These are phyloP conservation scores for Colletotrichum navitas DNA, from an alignment of 2,329 filamentous ascomycete genomes.

Conservation along the genomic window DNA sequence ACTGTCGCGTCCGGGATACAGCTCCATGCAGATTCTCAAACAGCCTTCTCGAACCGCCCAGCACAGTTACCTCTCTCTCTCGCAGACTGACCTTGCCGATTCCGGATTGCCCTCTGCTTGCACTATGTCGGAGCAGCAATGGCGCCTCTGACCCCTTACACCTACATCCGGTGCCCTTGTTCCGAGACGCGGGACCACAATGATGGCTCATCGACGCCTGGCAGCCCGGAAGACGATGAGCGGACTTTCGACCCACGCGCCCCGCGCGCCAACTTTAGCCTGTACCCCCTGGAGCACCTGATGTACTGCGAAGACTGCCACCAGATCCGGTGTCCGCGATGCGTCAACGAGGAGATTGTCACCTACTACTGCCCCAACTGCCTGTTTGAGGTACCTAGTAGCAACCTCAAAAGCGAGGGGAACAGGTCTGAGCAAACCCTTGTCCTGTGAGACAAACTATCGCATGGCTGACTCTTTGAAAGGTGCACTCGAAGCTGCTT, in stretches of 20 bases:
- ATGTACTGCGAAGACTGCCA: constrained; percentile 98
- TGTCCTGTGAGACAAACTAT: background rate
- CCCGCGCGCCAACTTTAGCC: constrained; percentile 87
- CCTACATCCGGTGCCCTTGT: constrained; percentile 76
- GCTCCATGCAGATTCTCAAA: constrained; percentile 36
- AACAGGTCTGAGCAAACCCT: constrained; percentile 77
- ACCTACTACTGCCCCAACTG: constrained; percentile 97
- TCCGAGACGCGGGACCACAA: constrained; percentile 58
- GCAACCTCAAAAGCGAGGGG: constrained; percentile 90
- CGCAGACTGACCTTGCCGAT: background rate
- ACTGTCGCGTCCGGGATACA: constrained; percentile 27
- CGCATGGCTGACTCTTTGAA: constrained; percentile 26
- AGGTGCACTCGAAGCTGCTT: constrained; percentile 96
- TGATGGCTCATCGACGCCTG: constrained; percentile 47
- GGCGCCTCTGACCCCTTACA: constrained; percentile 70
- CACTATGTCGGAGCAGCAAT: constrained; percentile 51
- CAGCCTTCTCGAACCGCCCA: constrained; percentile 8
- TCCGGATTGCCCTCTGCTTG: background rate
- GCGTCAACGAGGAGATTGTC: constrained; percentile 91
- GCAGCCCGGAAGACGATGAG: constrained; percentile 75
- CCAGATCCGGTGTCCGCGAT: constrained; percentile 93
- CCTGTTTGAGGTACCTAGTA: constrained; percentile 94
- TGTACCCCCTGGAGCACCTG: constrained; percentile 93
- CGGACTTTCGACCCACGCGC: constrained; percentile 88
- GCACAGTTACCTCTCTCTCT: background rate